Percentiles rank a stretch among this genome's conserved stretches.
Conservation (phyloP, 345 rosid species). For the Lagerstroemia speciosa region DNA sequence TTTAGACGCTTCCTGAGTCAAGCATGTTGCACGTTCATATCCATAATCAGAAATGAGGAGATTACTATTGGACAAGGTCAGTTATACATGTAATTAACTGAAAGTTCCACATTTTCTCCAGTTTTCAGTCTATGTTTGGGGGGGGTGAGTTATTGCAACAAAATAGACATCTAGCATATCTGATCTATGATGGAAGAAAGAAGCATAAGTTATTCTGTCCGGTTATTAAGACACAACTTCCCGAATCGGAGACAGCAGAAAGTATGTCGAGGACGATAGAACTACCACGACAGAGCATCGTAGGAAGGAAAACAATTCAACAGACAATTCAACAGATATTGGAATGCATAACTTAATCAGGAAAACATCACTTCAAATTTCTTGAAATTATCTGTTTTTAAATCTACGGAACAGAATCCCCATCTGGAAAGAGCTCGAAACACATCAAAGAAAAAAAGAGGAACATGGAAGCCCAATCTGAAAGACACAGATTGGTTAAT, state of each 20-base stretch:
- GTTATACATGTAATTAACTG: neutral
- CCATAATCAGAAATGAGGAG: neutral
- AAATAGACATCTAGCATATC: neutral
- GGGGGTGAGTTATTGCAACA: no score
- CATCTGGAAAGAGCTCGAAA: neutral
- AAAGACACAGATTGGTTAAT: neutral
- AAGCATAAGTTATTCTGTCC: neutral
- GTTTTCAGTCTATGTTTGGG: neutral
- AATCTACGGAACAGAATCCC: neutral
- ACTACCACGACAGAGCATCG: neutral
- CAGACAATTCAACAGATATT: no score
- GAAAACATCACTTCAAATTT: neutral
- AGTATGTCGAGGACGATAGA: neutral
- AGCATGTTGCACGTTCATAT: neutral
- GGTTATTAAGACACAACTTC: neutral
- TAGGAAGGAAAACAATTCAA: neutral
- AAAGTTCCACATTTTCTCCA: neutral
- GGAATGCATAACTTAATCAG: neutral
- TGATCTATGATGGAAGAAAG: neutral
- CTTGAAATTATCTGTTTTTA: neutral
- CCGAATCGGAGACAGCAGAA: neutral
- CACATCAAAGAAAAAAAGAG: neutral
- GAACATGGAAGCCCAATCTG: neutral
- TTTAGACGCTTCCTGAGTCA: constrained; percentile 30
- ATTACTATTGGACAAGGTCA: neutral